Percentiles rank a stretch among this genome's conserved stretches.
Evolutionary conservation across 108 stramenopile genomes (phyloP).

Genomic region (Phaeodactylum tricornutum): DNA sequence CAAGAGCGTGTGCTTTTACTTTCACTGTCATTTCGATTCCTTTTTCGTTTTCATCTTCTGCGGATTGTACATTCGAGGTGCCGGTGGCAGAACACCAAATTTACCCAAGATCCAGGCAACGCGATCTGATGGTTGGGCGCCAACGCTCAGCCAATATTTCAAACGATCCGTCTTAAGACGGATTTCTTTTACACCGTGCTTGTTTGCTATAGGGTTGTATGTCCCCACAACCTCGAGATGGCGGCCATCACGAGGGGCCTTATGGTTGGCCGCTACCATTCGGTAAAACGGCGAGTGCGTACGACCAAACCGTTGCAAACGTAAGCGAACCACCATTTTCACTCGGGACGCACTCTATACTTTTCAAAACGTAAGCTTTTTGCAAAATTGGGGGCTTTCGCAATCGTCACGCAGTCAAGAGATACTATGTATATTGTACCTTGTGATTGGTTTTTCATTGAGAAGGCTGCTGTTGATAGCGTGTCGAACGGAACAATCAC

Average conservation of each 20-base stretch:
- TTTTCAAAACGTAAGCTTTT: too few species aligned
- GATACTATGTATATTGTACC: too few species aligned
- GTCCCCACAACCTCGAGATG: conserved; percentile 89
- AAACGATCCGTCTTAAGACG: conserved; percentile 89
- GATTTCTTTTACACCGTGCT: conserved; percentile 92
- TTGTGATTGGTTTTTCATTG: too few species aligned
- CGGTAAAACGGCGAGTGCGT: conserved; percentile 93
- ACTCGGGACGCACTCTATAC: too few species aligned
- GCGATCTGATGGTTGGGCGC: conserved; percentile 91
- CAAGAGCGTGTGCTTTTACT: too few species aligned
- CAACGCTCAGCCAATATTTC: conserved; percentile 91
- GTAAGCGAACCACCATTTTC: conserved; percentile 94
- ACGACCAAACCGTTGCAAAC: conserved; percentile 93
- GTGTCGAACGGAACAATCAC: too few species aligned
- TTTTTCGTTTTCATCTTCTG: conserved; percentile 51
- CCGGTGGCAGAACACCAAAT: conserved; percentile 83
- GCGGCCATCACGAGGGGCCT: conserved; percentile 89
- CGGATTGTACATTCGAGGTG: conserved; percentile 49
- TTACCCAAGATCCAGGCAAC: conserved; percentile 93
- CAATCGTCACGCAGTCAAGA: too few species aligned
- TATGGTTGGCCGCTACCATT: conserved; percentile 92
- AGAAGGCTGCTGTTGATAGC: too few species aligned
- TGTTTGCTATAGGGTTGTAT: conserved; percentile 93
- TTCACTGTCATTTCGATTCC: conserved; percentile 20
- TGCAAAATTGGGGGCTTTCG: too few species aligned